Conservation (phyloP, 129 eudicot species). For the Daucus carota region DH1_v3.0 NC_030383.2:46990501-46991000, state of each 20-base stretch:
- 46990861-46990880: slow-evolving; percentile 70
- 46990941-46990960: slow-evolving; percentile 4
- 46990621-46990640: not conserved
- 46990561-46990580: not conserved
- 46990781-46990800: no score
- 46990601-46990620: not conserved
- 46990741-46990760: not conserved
- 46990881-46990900: slow-evolving; percentile 59
- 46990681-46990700: not conserved
- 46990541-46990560: not conserved
- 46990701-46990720: not conserved
- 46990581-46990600: not conserved
- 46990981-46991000: not conserved
- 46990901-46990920: slow-evolving; percentile 50
- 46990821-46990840: not conserved
- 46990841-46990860: slow-evolving; percentile 18
- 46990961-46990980: not conserved
- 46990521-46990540: no score
- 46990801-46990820: not conserved
- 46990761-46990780: no score
- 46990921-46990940: slow-evolving; percentile 51
- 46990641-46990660: not conserved
- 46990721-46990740: not conserved
- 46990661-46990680: slow-evolving; percentile 9
- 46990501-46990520: no score